Evolutionary conservation across 1,139 yeast genomes (phyloP), one percentile per base, ranked within the genome.

Genomic region (Debaryomyces singareniensis): DNA sequence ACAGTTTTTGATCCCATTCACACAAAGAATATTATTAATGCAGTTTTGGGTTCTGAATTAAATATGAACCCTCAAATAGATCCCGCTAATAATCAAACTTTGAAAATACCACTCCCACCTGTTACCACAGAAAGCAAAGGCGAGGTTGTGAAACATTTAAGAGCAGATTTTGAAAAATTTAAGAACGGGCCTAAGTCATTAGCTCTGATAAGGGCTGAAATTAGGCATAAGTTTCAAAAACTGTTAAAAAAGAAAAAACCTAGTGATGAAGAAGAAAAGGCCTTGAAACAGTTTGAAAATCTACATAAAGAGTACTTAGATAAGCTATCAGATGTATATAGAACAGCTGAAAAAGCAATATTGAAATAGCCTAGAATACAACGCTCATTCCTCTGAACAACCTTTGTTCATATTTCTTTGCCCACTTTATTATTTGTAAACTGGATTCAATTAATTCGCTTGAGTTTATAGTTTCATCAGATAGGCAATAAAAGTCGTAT

Each of bases 1-100:
- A 86, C 95, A 0, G 91, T 87, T 2, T 89, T 80, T 53, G 96
- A 87, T 45, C 93, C 95, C 7, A 63, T 63, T 30, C 71, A 84
- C 42, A 69, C 76, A 16, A 82, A 84, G 46, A 68, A 72, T 38
- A 72, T 89, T 16, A 68, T 81, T 28, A 77, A 85, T 36, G 68
- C 87, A 0, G 77, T 89, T 24, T 53, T 86, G 37, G 80, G 73
- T 2, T 67, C 89, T 0, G 74, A 73, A 9, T 56, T 85, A 49
- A 83, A 84, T 44, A 58, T 89, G 62, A 85, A 81, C 36, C 95
- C 96, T 1, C 87, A 81, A 45, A 64, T 67, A 15, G 89, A 85
- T 39, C 74, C 84, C 2, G 59, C 73, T 31, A 83, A 81, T 47
- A 77, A 77, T 29, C 94, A 83, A 51, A 69, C 80, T 23, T 61